Base-by-base conservation (phyloP, 2,329 filamentous ascomycete species). In the Aspergillus transmontanensis region DNA sequence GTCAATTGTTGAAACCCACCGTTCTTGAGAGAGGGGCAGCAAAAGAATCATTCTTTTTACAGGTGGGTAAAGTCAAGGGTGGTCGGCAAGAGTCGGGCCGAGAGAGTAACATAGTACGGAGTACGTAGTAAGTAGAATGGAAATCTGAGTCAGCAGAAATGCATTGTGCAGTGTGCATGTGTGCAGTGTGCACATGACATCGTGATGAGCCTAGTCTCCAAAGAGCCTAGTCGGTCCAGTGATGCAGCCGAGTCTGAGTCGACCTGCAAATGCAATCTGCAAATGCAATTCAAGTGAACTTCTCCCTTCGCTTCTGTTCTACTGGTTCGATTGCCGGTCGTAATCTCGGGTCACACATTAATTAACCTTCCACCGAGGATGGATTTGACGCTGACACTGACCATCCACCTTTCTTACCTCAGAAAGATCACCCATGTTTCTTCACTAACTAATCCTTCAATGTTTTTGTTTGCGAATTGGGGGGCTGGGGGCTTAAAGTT, bases 401-500 rank as follows among this genome's bases (percentile, higher is more conserved):
- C 45, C 45, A 48, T 36, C 34, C 23, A 16, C 11, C 21, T 48
- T 16, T 48, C 45, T 48, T 48, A 41, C 45, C 23, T 26, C 45
- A 26, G 12, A 26, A 48, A 26, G 45, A 48, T 48, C 45, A 10
- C 10, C 32, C 45, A 48, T 14, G 21, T 26, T 48, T 48, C 21
- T 41, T 41, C 39, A 41, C 39, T 41, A 41, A n/a, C 19, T 9
- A 19, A 9, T n/a, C 21, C 45, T 48, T 19, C 12, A 26, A 23
- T 21, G 43, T 23, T 41, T 48, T 46, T 21, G 4, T 36, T 46
- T 48, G 34, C 14, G 14, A 36, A 16, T 16, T 36, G 14, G 53
- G 59, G 53, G 41, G 53, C 51, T 54, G 50, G 59, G 39, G 53
- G 26, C 23, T 50, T 46, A 48, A 23, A 43, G 10, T 48, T 45